Base-by-base conservation (phyloP, 139 green algal genomes). In the Coelastrella sp. region DNA sequence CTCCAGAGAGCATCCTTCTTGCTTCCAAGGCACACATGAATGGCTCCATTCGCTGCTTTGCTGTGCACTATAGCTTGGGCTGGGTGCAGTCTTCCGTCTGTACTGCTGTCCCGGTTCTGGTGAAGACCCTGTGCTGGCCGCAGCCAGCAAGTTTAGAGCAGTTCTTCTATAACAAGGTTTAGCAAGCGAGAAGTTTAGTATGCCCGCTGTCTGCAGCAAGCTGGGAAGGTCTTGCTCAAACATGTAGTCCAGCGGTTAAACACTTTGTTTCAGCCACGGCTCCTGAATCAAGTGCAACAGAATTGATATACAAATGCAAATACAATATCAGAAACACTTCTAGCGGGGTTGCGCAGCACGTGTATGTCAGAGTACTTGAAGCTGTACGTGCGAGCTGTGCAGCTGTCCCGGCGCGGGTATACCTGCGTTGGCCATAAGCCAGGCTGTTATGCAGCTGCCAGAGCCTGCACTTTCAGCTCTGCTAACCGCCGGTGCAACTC, bases 111-210 rank as follows among this genome's bases (percentile, higher is more conserved):
- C 23, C 16, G 22, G 7, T 20, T 17, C 56, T 58, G 75, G 20
- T 78, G 73, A 54, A 71, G 64, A 14, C 11, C 13, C 4, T 20
- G 16, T 14, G 16, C 64, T 5, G n/a, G 71, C 5, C 5, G 14
- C 54, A 65, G 47, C 57, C 14, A 83, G 57, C 65, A 83, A 66
- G 77, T 66, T 22, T 4, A 83, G 32, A 23, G 77, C 77, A 16
- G 47, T 32, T 13, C 65, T 17, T 56, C 77, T 65, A 56, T 83
- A 56, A 16, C 77, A 56, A 66, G 77, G 77, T 19, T 19, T 83
- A 54, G 77, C 20, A 54, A 83, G 54, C 14, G 47, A 60, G 57
- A 66, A 83, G 77, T 83, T 83, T 4, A 83, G 77, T 20, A 83
- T 14, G 47, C 77, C 77, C 54, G 47, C 14, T 56, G 4, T 23